Conservation (phyloP, 1,139 yeast genomes). For the Diutina rugosa region DNA sequence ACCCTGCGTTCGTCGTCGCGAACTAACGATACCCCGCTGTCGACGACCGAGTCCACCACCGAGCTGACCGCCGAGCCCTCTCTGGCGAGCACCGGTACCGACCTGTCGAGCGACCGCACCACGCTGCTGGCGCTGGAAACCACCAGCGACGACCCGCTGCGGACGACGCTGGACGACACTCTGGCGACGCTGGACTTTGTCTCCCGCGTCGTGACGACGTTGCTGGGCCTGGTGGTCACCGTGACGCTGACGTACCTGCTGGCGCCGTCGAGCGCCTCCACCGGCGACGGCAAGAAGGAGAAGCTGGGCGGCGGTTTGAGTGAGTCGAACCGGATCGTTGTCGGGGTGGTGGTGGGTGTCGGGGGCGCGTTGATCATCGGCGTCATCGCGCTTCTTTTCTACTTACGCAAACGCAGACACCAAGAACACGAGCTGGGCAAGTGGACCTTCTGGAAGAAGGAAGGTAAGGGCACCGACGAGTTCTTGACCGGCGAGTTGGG, state of each 20-base stretch:
- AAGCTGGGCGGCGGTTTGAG: constrained; percentile 20
- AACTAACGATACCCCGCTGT: not conserved
- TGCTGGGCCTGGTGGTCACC: constrained; percentile 1
- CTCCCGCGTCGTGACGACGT: not conserved
- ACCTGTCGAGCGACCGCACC: not conserved
- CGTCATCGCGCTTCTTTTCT: constrained; percentile 21
- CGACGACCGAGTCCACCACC: not conserved
- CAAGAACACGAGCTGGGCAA: constrained; percentile 10
- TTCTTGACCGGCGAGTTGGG: constrained; percentile 50
- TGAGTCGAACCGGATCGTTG: constrained; percentile 31
- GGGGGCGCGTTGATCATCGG: constrained; percentile 33
- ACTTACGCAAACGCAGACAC: constrained; percentile 21
- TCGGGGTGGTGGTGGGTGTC: constrained; percentile 39
- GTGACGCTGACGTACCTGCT: not conserved
- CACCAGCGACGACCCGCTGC: not conserved
- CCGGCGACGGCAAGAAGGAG: constrained; percentile 6
- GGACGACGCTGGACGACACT: not conserved
- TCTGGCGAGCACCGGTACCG: not conserved
- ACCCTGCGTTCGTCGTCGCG: not conserved
- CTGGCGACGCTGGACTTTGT: not conserved
- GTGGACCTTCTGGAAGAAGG: constrained; percentile 42
- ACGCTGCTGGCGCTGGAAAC: not conserved
- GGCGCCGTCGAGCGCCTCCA: not conserved
- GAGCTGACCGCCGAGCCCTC: not conserved
- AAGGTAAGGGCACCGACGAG: constrained; percentile 33